These are phyloP conservation scores for Calocybe gangraenosa DNA, from an alignment of 768 basidiomycete genomes.

Conservation along the genomic window DNA sequence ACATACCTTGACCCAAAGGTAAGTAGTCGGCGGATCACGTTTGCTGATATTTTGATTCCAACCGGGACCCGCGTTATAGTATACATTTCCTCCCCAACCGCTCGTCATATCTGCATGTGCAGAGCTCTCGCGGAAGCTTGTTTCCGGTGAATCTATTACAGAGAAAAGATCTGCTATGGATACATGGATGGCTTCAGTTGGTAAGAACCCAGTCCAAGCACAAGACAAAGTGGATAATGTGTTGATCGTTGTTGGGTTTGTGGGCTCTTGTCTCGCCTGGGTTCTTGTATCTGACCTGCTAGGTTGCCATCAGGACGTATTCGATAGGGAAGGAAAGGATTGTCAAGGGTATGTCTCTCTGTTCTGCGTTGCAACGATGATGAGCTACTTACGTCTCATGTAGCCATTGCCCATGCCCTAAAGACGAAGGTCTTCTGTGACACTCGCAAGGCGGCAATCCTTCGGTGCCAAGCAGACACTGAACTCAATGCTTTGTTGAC, in stretches of 20 bases:
- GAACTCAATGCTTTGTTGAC: slow-evolving; percentile 80
- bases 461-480: slow-evolving; percentile 80
- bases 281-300: not conserved
- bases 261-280: slow-evolving; percentile 11
- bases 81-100: slow-evolving; percentile 94
- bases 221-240: slow-evolving; percentile 30
- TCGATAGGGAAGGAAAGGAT: slow-evolving; percentile 97
- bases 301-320: slow-evolving; percentile 63
- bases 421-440: slow-evolving; percentile 88
- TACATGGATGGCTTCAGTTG: slow-evolving; percentile 41
- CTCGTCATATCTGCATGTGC: slow-evolving; percentile 92
- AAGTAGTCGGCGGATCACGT: slow-evolving; percentile 4
- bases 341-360: slow-evolving; percentile 68
- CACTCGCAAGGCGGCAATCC: slow-evolving; percentile 71
- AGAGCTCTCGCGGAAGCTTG: slow-evolving; percentile 63
- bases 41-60: no score
- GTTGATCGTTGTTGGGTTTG: slow-evolving; percentile 71
- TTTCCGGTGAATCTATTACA: slow-evolving; percentile 32
- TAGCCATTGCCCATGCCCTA: slow-evolving; percentile 83
- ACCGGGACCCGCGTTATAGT: slow-evolving; percentile 36
- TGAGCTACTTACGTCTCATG: not conserved
- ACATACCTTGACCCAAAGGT: slow-evolving; percentile 91
- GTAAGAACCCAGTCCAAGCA: slow-evolving; percentile 27
- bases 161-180: slow-evolving; percentile 38
- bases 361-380: not conserved